Evolutionary conservation across 78 protist genomes (phyloP).

Genomic region (Emiliania huxleyi): DNA sequence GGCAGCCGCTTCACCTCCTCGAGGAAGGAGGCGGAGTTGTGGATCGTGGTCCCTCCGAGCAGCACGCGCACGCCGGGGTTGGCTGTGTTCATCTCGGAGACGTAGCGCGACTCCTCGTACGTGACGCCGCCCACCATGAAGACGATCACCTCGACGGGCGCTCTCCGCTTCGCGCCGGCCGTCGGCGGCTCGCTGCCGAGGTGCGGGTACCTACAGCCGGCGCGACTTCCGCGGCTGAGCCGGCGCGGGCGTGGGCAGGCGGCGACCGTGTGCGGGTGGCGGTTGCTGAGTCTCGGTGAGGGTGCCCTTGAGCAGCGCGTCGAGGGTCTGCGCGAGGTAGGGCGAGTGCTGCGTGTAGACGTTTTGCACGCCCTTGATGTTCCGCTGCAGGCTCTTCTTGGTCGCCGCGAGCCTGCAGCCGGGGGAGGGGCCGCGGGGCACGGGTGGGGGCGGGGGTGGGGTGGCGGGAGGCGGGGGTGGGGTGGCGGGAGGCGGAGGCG

Average conservation of each 20-base stretch:
- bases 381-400: constrained; percentile 45
- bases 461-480: too few relatives aligned
- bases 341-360: constrained; percentile 93
- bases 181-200: not conserved
- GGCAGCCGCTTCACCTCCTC: not conserved
- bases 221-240: not conserved
- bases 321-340: constrained; percentile 53
- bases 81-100: constrained; percentile 56
- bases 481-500: too few relatives aligned
- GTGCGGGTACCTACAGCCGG: constrained; percentile 68
- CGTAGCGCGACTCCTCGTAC: constrained; percentile 86
- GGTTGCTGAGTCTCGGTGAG: constrained; percentile 30
- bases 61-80: constrained; percentile 51
- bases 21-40: constrained; percentile 47
- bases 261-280: not conserved
- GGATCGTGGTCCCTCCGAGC: constrained; percentile 77
- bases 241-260: not conserved
- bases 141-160: not conserved
- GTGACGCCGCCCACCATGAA: constrained; percentile 74
- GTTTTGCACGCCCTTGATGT: constrained; percentile 80
- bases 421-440: too few relatives aligned
- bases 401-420: constrained; percentile 23
- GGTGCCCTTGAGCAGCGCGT: constrained; percentile 56
- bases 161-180: not conserved
- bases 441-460: too few relatives aligned